Percentiles rank a stretch among this genome's conserved stretches.
phyloP scores from a whole-genome alignment of 2,329 filamentous ascomycete genomes.

The Xylaria sp. region DNA sequence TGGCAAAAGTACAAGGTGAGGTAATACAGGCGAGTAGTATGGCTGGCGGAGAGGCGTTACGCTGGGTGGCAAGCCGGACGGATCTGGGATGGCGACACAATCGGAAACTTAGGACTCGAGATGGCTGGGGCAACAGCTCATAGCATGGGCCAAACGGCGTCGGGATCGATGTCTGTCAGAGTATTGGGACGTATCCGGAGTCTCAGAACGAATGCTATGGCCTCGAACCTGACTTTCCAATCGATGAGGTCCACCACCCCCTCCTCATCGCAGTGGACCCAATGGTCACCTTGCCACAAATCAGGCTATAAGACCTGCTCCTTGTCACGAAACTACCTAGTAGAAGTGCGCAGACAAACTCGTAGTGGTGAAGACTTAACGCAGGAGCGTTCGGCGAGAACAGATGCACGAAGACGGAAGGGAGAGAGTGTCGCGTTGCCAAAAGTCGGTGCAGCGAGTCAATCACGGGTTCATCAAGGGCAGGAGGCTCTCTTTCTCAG shows the following conservation, averaged over 20 bases:
- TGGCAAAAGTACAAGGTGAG: conserved; percentile 12
- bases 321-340: background rate
- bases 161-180: conserved; percentile 12
- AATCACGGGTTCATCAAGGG: background rate
- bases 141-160: conserved; percentile 22
- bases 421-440: background rate
- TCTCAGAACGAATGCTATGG: conserved; percentile 19
- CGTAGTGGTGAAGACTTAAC: conserved; percentile 1
- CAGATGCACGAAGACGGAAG: background rate
- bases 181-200: conserved; percentile 12
- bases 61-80: conserved; percentile 9
- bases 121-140: conserved; percentile 21
- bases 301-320: conserved; percentile 6
- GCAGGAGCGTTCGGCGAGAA: conserved; percentile 10
- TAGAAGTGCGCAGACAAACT: conserved; percentile 1
- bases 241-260: conserved; percentile 32
- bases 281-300: conserved; percentile 27
- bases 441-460: conserved; percentile 1
- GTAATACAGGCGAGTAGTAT: conserved; percentile 9
- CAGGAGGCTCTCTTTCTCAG: background rate
- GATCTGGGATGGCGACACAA: conserved; percentile 4
- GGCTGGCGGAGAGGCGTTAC: conserved; percentile 4
- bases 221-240: conserved; percentile 29
- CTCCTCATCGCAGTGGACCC: conserved; percentile 35
- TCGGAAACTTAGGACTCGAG: conserved; percentile 15